Evolutionary conservation across 2,329 filamentous ascomycete species (phyloP).

Genomic region (Sclerotinia subarctica): DNA sequence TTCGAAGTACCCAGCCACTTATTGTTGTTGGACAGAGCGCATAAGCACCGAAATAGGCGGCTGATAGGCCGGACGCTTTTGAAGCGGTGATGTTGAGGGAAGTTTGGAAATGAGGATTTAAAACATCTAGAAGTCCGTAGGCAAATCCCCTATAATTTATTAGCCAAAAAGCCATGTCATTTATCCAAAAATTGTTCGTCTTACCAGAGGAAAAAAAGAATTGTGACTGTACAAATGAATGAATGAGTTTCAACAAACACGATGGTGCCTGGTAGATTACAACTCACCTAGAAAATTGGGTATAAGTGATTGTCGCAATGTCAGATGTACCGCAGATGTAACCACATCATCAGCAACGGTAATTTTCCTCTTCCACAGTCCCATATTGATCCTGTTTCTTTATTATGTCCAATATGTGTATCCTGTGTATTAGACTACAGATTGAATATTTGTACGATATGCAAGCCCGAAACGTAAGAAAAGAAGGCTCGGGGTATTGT

Average conservation of each 20-base stretch:
- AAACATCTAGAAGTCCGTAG: conserved; percentile 45
- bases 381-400: conserved; percentile 28
- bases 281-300: conserved; percentile 30
- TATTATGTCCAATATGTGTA: background rate
- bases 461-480: background rate
- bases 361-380: conserved; percentile 38
- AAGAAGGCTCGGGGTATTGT: background rate
- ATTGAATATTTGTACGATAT: background rate
- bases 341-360: conserved; percentile 39
- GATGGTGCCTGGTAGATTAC: background rate
- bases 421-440: background rate
- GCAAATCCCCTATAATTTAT: conserved; percentile 41
- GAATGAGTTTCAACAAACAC: conserved; percentile 15
- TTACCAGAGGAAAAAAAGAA: conserved; percentile 51
- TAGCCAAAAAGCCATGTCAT: background rate
- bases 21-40: conserved; percentile 65
- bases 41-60: conserved; percentile 52
- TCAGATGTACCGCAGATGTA: conserved; percentile 39
- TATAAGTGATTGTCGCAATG: conserved; percentile 39
- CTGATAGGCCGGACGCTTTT: conserved; percentile 32
- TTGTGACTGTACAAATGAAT: conserved; percentile 41
- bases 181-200: background rate
- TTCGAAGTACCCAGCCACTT: conserved; percentile 63
- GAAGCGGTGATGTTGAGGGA: conserved; percentile 40
- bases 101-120: conserved; percentile 45